Base-by-base conservation (phyloP, 164 flowering plant genomes). In the Nymphaea thermarum region DNA sequence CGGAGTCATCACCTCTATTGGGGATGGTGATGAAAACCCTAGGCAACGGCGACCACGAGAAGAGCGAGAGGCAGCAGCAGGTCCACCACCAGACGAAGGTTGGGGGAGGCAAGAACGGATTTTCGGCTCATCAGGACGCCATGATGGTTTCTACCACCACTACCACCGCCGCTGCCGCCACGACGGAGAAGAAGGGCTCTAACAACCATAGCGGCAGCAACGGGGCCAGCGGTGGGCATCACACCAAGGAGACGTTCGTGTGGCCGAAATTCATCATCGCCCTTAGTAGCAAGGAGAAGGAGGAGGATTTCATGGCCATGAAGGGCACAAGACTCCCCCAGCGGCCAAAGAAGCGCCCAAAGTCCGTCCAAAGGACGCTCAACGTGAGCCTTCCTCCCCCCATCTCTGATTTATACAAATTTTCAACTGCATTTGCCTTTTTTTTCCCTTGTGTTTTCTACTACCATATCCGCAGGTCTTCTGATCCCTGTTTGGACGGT, bases 301-400 rank as follows among this genome's bases (percentile, higher is more conserved):
- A 72, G 62, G 74, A 72, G 43, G 74, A 72, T 67, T 72, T 72
- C 74, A 63, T 67, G 74, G 70, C 70, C 43, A 72, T 72, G 74
- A 72, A 72, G 67, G 74, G 74, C n/a, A 67, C 70, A 25, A 67
- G 67, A 18, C 67, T 72, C n/a, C 74, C 74, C 43, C 74, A 67
- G 63, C 67, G 74, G 25, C 74, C 74, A 2, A 72, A 67, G 57
- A 72, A 72, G 70, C 67, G 74, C 51, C 63, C 74, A 1, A 72
- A 72, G 51, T 57, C 63, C 41, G 57, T 72, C 44, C 74, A 72
- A 51, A 72, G 59, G 67, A 63, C 45, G 67, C 47, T 67, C 63
- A 70, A 47, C 43, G 74, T 72, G 59, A 72, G 62, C 42, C 44
- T 17, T 57, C 11, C n/a, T 6, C 57, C 57, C 6, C 57, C 57